Base-by-base conservation (phyloP, 805 yeast species). In the Geotrichum ghanense region DNA sequence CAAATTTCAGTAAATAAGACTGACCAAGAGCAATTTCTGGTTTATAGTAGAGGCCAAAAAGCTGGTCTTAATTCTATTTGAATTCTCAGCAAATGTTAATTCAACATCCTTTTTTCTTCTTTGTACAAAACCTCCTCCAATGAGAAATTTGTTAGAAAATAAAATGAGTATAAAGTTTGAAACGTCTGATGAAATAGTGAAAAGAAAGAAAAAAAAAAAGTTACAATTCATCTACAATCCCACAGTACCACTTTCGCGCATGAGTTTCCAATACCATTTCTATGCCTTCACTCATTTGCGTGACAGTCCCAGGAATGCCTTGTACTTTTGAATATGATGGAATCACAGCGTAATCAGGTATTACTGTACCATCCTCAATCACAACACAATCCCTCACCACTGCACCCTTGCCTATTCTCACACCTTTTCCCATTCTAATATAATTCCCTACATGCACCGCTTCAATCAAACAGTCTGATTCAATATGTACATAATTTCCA, bases 361-460 rank as follows among this genome's bases (percentile, higher is more conserved):
- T 44, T 16, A 41, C 54, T 0, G 69, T 48, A 40, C 50, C 50
- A 9, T 61, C 62, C 14, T 54, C 60, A 6, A 68, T 50, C 10
- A 61, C 52, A 1, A 58, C 68, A 40, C 70, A 61, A 48, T 69
- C 72, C 45, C 60, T 59, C 40, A 68, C 53, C 22, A 69, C 60
- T 1, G 63, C 58, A 25, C 64, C 62, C 49, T 48, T 47, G 34
- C 71, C 69, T 17, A 68, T 51, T 17, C 46, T 45, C 48, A 66
- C 58, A 44, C 60, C 53, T 20, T 45, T 45, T 20, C 71, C 72
- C 9, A 68, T 64, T 12, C 50, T 31, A 2, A 67, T 70, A 22
- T 54, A 51, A 3, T 66, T 61, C 3, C 73, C 72, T 6, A 68
- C 57, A n/a, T 58, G 45, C 3, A 69, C 69, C 4, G 72, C 70